Conservation (phyloP, 345 rosid genomes). For the Carallia pectinifolia region DNA sequence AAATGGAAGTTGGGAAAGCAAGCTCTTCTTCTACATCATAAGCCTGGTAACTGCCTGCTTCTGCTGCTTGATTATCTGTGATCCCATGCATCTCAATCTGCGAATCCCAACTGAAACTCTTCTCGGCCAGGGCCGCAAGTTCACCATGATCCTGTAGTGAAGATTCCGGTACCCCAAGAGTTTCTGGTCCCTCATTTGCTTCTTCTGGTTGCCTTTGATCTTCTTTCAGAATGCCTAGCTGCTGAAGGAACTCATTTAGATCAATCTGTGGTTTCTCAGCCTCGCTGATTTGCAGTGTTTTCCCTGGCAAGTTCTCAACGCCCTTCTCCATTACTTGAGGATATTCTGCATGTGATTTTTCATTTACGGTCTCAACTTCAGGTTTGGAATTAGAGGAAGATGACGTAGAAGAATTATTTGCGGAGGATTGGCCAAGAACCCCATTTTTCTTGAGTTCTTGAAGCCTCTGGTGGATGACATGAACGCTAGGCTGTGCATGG, state of each 20-base stretch:
- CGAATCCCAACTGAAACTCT: conserved; percentile 70
- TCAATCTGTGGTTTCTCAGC: conserved; percentile 86
- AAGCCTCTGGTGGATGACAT: conserved; percentile 82
- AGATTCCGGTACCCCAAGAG: conserved; percentile 29
- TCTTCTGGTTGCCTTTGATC: conserved; percentile 36
- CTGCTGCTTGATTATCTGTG: conserved; percentile 37
- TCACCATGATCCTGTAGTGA: conserved; percentile 41
- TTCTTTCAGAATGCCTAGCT: conserved; percentile 64
- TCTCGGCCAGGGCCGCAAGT: conserved; percentile 35
- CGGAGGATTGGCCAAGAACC: conserved; percentile 30
- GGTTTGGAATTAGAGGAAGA: conserved; percentile 34
- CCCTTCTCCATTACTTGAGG: conserved; percentile 27
- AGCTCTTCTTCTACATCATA: conserved; percentile 56
- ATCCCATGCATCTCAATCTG: conserved; percentile 56
- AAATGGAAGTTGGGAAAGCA: conserved; percentile 55
- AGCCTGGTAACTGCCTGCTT: conserved; percentile 38
- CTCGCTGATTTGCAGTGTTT: neutral
- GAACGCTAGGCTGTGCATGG: conserved; percentile 89
- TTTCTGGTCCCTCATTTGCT: conserved; percentile 16
- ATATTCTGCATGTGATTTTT: conserved; percentile 15
- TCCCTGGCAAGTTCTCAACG: conserved; percentile 32
- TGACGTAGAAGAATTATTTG: conserved; percentile 31
- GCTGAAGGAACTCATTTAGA: conserved; percentile 91
- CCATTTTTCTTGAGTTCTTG: conserved; percentile 73
- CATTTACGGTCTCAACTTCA: conserved; percentile 16